phyloP scores from a whole-genome alignment of 225 moss, liverwort and hornwort genomes.

The Pleurozium schreberi region DNA sequence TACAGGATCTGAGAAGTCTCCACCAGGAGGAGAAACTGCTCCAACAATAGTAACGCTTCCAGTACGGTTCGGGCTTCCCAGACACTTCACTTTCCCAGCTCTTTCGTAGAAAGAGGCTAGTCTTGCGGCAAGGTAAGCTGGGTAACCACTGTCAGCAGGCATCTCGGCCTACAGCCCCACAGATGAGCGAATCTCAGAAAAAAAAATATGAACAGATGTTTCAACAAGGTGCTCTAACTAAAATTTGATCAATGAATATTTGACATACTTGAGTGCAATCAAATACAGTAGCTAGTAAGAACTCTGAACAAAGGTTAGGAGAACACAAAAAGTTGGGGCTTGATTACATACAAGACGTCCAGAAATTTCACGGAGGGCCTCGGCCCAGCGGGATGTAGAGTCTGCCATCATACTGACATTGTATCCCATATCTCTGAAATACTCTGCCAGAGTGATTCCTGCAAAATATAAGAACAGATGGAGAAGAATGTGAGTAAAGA shows the following conservation, averaged over 20 bases:
- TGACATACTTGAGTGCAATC: not conserved
- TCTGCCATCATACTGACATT: conserved; percentile 99
- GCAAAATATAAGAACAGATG: not conserved
- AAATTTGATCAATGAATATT: not conserved
- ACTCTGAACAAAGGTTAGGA: not conserved
- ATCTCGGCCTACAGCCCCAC: conserved; percentile 69
- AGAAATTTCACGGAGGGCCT: conserved; percentile 98
- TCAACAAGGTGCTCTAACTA: not conserved
- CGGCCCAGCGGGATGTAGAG: conserved; percentile 96
- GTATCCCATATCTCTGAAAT: conserved; percentile 99
- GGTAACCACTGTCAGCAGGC: conserved; percentile 99
- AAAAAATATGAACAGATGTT: not conserved
- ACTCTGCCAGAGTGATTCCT: conserved; percentile 96
- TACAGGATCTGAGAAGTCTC: conserved; percentile 98
- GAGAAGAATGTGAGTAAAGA: not conserved
- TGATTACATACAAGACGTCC: conserved; percentile 65
- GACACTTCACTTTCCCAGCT: conserved; percentile 86
- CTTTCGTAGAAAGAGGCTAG: conserved; percentile 96
- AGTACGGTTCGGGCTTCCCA: conserved; percentile 85
- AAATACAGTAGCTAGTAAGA: not conserved
- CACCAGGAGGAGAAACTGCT: conserved; percentile 97
- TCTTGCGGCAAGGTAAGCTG: conserved; percentile 89
- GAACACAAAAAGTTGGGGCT: not conserved
- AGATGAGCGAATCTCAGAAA: conserved; percentile 1
- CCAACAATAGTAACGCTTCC: conserved; percentile 95